These are phyloP conservation scores for Colletotrichum chrysophilum DNA, from an alignment of 2,329 filamentous ascomycete species.

Conservation along the genomic window DNA sequence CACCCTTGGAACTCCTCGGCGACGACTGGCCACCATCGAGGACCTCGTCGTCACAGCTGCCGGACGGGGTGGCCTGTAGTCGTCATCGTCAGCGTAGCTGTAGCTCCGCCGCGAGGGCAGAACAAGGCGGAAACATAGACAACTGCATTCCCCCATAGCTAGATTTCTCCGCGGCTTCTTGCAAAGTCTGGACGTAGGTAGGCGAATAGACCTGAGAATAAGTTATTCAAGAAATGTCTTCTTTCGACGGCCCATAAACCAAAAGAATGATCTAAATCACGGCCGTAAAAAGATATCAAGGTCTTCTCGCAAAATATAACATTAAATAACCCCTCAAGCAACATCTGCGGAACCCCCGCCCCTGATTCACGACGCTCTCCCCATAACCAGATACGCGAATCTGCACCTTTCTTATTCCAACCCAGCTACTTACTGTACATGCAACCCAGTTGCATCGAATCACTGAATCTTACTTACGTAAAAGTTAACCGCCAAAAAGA, in stretches of 20 bases:
- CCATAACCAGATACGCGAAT: background rate
- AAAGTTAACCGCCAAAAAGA: background rate
- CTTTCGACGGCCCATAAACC: background rate
- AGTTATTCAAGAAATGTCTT: background rate
- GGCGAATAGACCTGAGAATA: accelerated
- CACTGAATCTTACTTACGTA: background rate
- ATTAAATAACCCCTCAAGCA: background rate
- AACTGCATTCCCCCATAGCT: background rate
- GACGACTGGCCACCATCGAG: background rate
- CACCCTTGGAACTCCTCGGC: background rate
- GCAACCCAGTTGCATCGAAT: background rate
- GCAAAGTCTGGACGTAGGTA: background rate
- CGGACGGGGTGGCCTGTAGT: background rate
- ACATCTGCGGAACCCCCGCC: accelerated
- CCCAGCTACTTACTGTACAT: background rate
- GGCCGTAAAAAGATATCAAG: background rate
- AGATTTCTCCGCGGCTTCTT: background rate
- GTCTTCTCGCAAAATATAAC: accelerated
- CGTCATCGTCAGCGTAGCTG: background rate
- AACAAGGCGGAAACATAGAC: background rate
- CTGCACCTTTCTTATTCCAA: background rate
- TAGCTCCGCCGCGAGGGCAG: background rate
- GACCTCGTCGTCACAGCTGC: background rate
- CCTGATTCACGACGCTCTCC: background rate
- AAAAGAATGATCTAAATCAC: background rate